phyloP scores from a whole-genome alignment of 1,284 basidiomycete species.

The Austroboletus niveus region DNA sequence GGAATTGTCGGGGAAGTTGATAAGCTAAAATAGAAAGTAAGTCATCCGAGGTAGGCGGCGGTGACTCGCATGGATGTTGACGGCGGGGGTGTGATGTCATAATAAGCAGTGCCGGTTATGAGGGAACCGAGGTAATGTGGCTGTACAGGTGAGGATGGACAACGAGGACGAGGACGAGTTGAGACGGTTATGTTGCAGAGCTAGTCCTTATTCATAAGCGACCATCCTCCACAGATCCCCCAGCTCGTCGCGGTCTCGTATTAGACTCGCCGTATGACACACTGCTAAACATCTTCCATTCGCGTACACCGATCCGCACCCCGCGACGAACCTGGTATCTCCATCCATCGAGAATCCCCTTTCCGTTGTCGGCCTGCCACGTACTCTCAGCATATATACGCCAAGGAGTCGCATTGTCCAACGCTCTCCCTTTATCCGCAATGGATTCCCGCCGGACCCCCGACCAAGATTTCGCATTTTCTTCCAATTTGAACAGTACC shows the following conservation, averaged over 20 bases:
- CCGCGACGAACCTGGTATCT: not conserved
- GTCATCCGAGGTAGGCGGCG: too few species aligned
- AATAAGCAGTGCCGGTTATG: not conserved
- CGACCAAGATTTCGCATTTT: constrained; percentile 12
- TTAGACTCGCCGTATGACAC: not conserved
- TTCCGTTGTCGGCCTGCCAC: not conserved
- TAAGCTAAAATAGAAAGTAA: not conserved
- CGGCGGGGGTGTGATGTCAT: not conserved
- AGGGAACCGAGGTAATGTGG: constrained; percentile 2
- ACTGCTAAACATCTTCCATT: constrained; percentile 3
- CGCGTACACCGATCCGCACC: constrained; percentile 16
- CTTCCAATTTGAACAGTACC: constrained; percentile 12
- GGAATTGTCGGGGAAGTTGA: too few species aligned
- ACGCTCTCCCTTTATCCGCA: constrained; percentile 7
- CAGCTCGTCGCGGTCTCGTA: not conserved
- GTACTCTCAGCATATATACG: constrained; percentile 1
- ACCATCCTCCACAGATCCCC: not conserved
- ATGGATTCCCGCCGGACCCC: constrained; percentile 23
- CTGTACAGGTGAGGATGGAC: not conserved
- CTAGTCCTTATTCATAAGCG: constrained; percentile 1
- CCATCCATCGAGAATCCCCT: constrained; percentile 14
- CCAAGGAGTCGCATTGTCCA: not conserved
- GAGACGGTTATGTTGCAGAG: not conserved
- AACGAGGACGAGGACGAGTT: not conserved
- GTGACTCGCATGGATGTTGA: not conserved